Percentiles rank a stretch among this genome's conserved stretches.
Evolutionary conservation across 2,329 filamentous ascomycete species (phyloP).

Genomic region (Intubia oerlemansii): DNA sequence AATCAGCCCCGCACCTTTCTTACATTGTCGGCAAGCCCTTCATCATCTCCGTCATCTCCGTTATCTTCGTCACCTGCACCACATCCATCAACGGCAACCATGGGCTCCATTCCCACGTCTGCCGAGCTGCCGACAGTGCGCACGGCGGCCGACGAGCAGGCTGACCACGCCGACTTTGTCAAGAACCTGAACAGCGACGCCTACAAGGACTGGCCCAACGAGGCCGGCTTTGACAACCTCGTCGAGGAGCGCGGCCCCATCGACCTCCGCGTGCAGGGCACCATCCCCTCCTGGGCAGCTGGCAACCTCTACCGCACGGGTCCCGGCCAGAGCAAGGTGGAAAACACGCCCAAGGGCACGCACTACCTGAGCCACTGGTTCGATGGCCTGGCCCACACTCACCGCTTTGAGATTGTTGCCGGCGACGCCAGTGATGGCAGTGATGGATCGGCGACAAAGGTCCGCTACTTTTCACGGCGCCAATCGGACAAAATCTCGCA

Average conservation of each 20-base stretch:
- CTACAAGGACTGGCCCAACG: slow-evolving; percentile 7
- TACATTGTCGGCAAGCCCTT: no score
- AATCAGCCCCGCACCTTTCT: no score
- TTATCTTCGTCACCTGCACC: no score
- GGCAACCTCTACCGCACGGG: slow-evolving; percentile 58
- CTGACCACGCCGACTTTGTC: no score
- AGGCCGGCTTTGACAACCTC: slow-evolving; percentile 34
- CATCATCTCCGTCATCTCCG: no score
- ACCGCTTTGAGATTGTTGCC: slow-evolving; percentile 48
- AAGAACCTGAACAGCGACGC: no score
- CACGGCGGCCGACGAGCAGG: no score
- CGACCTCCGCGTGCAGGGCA: slow-evolving; percentile 38
- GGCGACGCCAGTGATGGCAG: background rate
- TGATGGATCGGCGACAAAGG: no score
- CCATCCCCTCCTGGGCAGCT: slow-evolving; percentile 48
- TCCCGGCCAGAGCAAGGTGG: slow-evolving; percentile 41
- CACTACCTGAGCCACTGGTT: slow-evolving; percentile 58
- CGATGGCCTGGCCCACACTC: slow-evolving; percentile 50
- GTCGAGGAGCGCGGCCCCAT: slow-evolving; percentile 45
- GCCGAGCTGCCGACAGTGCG: no score
- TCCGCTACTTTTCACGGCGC: slow-evolving; percentile 46
- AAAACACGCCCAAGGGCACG: slow-evolving; percentile 33
- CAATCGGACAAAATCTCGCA: slow-evolving; percentile 44
- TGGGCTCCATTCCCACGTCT: no score
- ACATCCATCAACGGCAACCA: no score